Base-by-base conservation (phyloP, 2,329 filamentous ascomycete genomes). In the Ceratocystis diversiconidia region DNA sequence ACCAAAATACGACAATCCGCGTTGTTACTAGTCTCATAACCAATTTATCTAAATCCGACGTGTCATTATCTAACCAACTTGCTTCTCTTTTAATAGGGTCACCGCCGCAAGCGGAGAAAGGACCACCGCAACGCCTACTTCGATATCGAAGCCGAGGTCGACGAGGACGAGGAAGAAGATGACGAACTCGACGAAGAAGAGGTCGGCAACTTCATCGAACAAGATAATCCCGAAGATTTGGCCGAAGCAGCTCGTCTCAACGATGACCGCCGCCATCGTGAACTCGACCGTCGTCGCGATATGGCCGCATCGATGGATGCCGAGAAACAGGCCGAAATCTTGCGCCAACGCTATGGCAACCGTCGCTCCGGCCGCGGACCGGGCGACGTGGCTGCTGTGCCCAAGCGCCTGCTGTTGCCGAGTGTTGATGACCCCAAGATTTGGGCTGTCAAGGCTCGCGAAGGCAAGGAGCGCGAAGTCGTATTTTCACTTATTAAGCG, bases 91-190 rank as follows among this genome's bases (percentile, higher is more conserved):
- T 6, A 48, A 17, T 46, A 84, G 82, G 78, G 80, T 66, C 82
- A 90, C 72, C 89, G 89, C 66, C 84, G 88, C 71, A 97, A 97
- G 76, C 88, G 92, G 66, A 87, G 86, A 74, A 85, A 84, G 74
- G 85, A 88, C 69, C 82, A 83, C 69, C 85, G 90, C 69, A 89
- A 90, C 71, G 86, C 88, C 72, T 96, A 96, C 84, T 86, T 99
- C 77, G 94, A 99, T 85, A 90, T 92, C 72, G 94, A 99, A 80
- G 94, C 94, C 74, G 94, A 96, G 77, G 94, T 99, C 70, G 94
- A 97, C 69, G 91, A 95, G 71, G 91, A 96, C 71, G 89, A 90
- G 70, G 87, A 83, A 70, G 89, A 89, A 68, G 90, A 95, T 69
- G 90, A 95, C 63, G 92, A 96, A 70, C 90, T 95, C 70, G 91